Conservation (phyloP, 192 early-diverging fungal species). For the Spizellomyces sp. region DNA sequence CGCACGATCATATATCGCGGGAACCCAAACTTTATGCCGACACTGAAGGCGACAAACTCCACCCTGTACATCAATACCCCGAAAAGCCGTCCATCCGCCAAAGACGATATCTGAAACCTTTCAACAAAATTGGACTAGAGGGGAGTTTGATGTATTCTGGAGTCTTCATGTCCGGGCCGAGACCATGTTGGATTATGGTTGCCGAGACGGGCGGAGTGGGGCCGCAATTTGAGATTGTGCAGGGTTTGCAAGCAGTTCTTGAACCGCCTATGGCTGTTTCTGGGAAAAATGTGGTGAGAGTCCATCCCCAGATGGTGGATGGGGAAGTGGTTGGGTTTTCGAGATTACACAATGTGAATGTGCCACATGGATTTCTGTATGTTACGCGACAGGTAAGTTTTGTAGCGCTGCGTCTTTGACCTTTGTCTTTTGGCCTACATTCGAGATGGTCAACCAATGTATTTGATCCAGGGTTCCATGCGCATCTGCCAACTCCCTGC, state of each 20-base stretch:
- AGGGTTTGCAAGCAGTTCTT: constrained; percentile 26
- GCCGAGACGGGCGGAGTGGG: constrained; percentile 26
- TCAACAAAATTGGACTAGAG: constrained; percentile 32
- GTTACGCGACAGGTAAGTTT: constrained; percentile 63
- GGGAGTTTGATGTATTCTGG: constrained; percentile 56
- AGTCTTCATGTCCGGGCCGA: constrained; percentile 70
- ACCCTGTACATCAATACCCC: too few species aligned
- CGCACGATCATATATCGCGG: constrained; percentile 64
- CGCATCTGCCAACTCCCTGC: constrained; percentile 67
- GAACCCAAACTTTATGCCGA: constrained; percentile 32
- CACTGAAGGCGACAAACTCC: too few species aligned
- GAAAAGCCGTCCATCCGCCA: constrained; percentile 7
- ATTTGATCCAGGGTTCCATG: constrained; percentile 52
- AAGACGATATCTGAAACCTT: constrained; percentile 40
- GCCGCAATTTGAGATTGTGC: constrained; percentile 29
- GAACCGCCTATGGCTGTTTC: constrained; percentile 35
- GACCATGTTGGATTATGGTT: constrained; percentile 76
- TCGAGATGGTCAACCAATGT: too few species aligned
- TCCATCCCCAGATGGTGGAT: constrained; percentile 75
- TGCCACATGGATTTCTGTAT: constrained; percentile 74
- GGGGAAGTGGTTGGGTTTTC: constrained; percentile 70
- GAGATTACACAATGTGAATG: constrained; percentile 77
- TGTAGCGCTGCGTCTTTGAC: too few species aligned
- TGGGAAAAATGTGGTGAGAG: constrained; percentile 61
- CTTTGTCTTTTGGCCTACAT: too few species aligned